These are phyloP conservation scores for Phytophthora pistaciae DNA, from an alignment of 352 stramenopile species.

Conservation along the genomic window DNA sequence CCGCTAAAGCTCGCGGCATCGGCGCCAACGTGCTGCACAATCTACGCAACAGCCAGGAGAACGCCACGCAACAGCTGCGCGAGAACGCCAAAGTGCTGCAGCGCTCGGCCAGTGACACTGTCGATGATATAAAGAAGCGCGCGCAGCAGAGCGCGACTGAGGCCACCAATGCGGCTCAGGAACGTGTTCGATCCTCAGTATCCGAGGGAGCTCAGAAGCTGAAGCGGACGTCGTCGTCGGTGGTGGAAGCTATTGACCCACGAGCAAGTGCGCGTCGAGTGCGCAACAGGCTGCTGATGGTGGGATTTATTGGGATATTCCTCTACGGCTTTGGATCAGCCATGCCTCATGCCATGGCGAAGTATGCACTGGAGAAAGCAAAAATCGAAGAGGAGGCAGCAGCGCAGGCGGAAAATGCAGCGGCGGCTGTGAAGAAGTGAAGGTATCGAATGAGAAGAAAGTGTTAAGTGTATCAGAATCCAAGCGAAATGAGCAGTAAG, in stretches of 20 bases:
- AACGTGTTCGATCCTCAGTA: conserved; percentile 49
- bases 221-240: conserved; percentile 50
- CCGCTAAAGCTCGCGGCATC: conserved; percentile 41
- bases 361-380: conserved; percentile 72
- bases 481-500: conserved; percentile 19
- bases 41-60: conserved; percentile 52
- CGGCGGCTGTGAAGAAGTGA: conserved; percentile 33
- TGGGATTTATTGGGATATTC: conserved; percentile 73
- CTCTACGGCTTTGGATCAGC: conserved; percentile 81
- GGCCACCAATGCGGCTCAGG: conserved; percentile 39
- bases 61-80: conserved; percentile 51
- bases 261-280: conserved; percentile 43
- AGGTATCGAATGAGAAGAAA: neutral
- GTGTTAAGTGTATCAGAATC: conserved; percentile 22
- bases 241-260: conserved; percentile 67
- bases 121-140: conserved; percentile 31
- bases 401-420: conserved; percentile 11
- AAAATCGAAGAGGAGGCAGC: conserved; percentile 56
- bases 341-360: conserved; percentile 68
- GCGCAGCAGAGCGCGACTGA: conserved; percentile 36
- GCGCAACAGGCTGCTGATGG: conserved; percentile 65
- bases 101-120: conserved; percentile 48
- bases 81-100: conserved; percentile 46
- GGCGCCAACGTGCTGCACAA: conserved; percentile 49
- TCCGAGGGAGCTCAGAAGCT: conserved; percentile 56